Conservation (phyloP, 805 yeast genomes). For the Wickerhamiella hasegawae region DNA sequence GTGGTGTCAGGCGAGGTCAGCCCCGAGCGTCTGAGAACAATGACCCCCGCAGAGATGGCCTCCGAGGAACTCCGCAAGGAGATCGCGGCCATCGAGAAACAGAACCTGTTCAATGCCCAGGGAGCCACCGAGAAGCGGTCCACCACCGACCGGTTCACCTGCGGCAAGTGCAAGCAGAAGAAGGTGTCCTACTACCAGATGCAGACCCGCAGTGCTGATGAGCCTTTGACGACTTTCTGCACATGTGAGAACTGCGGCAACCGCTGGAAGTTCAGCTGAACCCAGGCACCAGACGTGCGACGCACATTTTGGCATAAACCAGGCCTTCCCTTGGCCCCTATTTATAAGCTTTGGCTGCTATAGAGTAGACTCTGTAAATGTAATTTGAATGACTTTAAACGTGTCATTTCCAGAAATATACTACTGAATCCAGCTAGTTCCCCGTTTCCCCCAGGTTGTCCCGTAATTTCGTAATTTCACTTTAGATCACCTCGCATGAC, state of each 20-base stretch:
- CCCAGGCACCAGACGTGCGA: too few species aligned
- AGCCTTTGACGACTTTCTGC: conserved; percentile 95
- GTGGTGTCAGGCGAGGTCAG: conserved; percentile 51
- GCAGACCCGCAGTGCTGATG: conserved; percentile 98
- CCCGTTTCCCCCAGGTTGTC: too few species aligned
- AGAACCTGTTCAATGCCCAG: conserved; percentile 89
- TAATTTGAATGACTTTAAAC: too few species aligned
- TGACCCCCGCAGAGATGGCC: conserved; percentile 92
- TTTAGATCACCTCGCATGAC: too few species aligned
- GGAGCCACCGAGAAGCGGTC: conserved; percentile 95
- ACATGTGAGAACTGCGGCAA: conserved; percentile 96
- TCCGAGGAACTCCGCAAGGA: conserved; percentile 80
- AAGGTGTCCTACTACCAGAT: conserved; percentile 93
- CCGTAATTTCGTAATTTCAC: too few species aligned
- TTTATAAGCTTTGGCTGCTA: too few species aligned
- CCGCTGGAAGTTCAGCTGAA: conserved; percentile 85
- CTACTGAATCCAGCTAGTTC: too few species aligned
- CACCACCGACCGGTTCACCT: conserved; percentile 87
- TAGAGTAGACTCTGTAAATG: too few species aligned
- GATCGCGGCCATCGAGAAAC: conserved; percentile 68
- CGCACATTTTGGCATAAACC: too few species aligned
- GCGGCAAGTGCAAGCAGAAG: conserved; percentile 96
- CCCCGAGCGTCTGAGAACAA: conserved; percentile 50
- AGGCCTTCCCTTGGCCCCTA: too few species aligned
- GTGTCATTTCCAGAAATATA: too few species aligned